Evolutionary conservation across 2,329 filamentous ascomycete genomes (phyloP).

Genomic region (Paraphaeosphaeria minitans): DNA sequence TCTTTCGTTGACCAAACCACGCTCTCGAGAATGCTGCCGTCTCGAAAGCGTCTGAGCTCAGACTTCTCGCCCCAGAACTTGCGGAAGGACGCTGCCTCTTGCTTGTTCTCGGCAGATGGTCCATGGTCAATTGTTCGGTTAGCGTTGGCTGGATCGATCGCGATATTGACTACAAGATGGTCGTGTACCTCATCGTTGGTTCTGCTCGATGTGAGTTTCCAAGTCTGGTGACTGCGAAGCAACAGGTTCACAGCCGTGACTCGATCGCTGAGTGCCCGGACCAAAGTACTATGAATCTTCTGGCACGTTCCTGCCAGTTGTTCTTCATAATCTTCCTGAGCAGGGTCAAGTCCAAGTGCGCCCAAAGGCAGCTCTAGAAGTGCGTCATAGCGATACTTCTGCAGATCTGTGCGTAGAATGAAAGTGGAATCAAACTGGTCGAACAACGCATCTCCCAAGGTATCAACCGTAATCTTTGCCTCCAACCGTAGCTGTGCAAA

Average conservation of each 20-base stretch:
- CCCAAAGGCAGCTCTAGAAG: constrained; percentile 50
- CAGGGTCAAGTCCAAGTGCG: constrained; percentile 32
- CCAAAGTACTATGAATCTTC: constrained; percentile 68
- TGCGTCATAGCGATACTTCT: constrained; percentile 61
- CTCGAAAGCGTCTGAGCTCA: constrained; percentile 91
- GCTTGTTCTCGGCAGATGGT: constrained; percentile 82
- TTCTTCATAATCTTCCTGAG: constrained; percentile 32
- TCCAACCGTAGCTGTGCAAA: constrained; percentile 75
- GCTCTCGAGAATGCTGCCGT: constrained; percentile 91
- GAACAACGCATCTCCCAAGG: constrained; percentile 73
- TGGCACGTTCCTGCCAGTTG: constrained; percentile 50
- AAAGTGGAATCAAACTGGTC: constrained; percentile 88
- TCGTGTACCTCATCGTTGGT: constrained; percentile 35
- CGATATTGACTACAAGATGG: constrained; percentile 66
- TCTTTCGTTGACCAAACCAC: constrained; percentile 76
- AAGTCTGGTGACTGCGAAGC: constrained; percentile 35
- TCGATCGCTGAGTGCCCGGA: constrained; percentile 75
- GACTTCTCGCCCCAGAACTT: constrained; percentile 95
- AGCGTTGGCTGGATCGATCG: constrained; percentile 74
- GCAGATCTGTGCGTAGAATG: constrained; percentile 64
- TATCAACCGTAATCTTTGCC: constrained; percentile 73
- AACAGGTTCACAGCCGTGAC: constrained; percentile 64
- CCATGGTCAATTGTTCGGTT: constrained; percentile 84
- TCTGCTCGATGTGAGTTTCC: constrained; percentile 42
- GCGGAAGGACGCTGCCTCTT: constrained; percentile 79